A percentile compares a stretch with the other conserved stretches of the same genome.
Evolutionary conservation across 2,329 filamentous ascomycete species (phyloP).

Genomic region (Elsinoe batatas): DNA sequence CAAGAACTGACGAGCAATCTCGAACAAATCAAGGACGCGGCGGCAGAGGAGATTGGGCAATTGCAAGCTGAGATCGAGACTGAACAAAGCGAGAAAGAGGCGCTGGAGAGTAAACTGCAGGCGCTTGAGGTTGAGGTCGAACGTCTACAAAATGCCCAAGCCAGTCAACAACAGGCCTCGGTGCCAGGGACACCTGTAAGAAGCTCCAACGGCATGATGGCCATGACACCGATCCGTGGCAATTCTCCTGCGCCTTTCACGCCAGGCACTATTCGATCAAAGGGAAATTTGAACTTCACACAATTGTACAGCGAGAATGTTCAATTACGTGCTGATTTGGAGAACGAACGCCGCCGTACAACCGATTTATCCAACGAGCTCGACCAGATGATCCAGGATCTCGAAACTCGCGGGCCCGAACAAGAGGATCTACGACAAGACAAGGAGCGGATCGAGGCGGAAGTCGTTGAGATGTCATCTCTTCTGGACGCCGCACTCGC

Average conservation of each 20-base stretch:
- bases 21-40: conserved; percentile 57
- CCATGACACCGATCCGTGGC: conserved; percentile 13
- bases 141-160: conserved; percentile 35
- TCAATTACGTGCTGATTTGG: conserved; percentile 59
- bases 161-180: neutral
- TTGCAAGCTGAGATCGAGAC: conserved; percentile 42
- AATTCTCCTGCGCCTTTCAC: conserved; percentile 29
- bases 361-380: conserved; percentile 66
- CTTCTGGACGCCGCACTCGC: conserved; percentile 73
- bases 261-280: conserved; percentile 44
- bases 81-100: conserved; percentile 49
- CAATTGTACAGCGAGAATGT: conserved; percentile 55
- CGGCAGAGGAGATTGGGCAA: conserved; percentile 46
- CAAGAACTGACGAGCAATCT: conserved; percentile 57
- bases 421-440: conserved; percentile 77
- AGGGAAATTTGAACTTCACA: conserved; percentile 48
- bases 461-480: conserved; percentile 67
- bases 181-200: conserved; percentile 45
- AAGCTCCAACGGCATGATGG: conserved; percentile 37
- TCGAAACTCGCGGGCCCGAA: conserved; percentile 81
- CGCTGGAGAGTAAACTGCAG: conserved; percentile 51
- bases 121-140: conserved; percentile 57
- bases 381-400: conserved; percentile 73
- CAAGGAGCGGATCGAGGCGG: conserved; percentile 66
- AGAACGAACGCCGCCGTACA: conserved; percentile 62